phyloP scores from a whole-genome alignment of 2,329 filamentous ascomycete genomes.

The Cladophialophora exuberans region DNA sequence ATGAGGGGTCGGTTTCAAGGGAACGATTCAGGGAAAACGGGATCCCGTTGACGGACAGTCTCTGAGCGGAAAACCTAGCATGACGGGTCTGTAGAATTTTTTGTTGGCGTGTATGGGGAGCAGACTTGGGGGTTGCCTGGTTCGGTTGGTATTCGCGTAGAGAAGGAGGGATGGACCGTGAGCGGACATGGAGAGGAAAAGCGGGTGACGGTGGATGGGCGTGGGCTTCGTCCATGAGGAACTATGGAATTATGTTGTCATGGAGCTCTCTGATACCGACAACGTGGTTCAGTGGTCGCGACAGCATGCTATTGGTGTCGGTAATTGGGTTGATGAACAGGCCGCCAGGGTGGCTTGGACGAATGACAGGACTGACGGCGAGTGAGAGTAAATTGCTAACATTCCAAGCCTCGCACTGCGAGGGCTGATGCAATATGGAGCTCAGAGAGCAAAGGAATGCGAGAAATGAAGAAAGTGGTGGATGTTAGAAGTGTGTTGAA shows the following conservation, averaged over 20 bases:
- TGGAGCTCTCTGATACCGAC: slow-evolving; percentile 10
- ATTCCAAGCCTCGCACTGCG: slow-evolving; percentile 29
- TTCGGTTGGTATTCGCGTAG: slow-evolving; percentile 14
- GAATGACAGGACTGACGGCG: slow-evolving; percentile 18
- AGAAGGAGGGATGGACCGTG: slow-evolving; percentile 21
- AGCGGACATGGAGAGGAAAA: slow-evolving; percentile 17
- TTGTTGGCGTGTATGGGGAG: slow-evolving; percentile 29
- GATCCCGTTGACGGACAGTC: slow-evolving; percentile 29
- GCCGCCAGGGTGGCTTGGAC: slow-evolving; percentile 4
- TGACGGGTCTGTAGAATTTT: slow-evolving; percentile 30
- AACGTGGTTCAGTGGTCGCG: slow-evolving; percentile 13
- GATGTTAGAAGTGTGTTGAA: neutral
- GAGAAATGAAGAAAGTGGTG: slow-evolving; percentile 13
- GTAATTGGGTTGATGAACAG: neutral
- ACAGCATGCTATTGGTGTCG: slow-evolving; percentile 23
- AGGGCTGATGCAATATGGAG: slow-evolving; percentile 22
- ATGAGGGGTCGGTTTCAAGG: slow-evolving; percentile 20
- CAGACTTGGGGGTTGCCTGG: slow-evolving; percentile 23
- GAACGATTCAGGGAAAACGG: slow-evolving; percentile 26
- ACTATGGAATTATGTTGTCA: slow-evolving; percentile 27
- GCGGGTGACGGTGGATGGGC: slow-evolving; percentile 22
- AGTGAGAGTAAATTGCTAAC: slow-evolving; percentile 24
- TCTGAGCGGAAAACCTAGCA: slow-evolving; percentile 31
- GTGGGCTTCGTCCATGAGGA: slow-evolving; percentile 24
- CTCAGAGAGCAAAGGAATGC: slow-evolving; percentile 28